phyloP scores from a whole-genome alignment of 257 asterid genomes.

The Pogostemon cablin region DNA sequence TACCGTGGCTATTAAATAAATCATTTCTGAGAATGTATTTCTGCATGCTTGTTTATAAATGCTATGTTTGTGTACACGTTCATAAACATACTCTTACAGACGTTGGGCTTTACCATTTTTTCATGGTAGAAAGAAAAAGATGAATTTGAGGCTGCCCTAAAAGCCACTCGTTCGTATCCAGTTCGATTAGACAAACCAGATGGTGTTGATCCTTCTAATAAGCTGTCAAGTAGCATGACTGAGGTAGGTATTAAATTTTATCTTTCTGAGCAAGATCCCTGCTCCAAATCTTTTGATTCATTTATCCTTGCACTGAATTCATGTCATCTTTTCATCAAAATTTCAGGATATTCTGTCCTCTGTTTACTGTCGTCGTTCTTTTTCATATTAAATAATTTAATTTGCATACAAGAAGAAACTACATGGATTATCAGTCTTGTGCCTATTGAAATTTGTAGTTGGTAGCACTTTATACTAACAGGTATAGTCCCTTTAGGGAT shows the following conservation, averaged over 20 bases:
- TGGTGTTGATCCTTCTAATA: slow-evolving; percentile 37
- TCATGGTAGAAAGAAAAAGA: slow-evolving; percentile 73
- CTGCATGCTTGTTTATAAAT: slow-evolving; percentile 20
- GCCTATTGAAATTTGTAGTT: slow-evolving; percentile 14
- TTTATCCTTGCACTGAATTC: slow-evolving; percentile 21
- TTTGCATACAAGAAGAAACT: neutral
- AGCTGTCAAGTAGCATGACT: slow-evolving; percentile 39
- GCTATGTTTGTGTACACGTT: slow-evolving; percentile 28
- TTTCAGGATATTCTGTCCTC: slow-evolving; percentile 4
- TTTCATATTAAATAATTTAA: slow-evolving; percentile 21
- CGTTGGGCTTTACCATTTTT: slow-evolving; percentile 40
- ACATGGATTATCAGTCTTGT: neutral
- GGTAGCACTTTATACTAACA: slow-evolving; percentile 36
- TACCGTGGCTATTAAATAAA: slow-evolving; percentile 30
- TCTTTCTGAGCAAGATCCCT: slow-evolving; percentile 8
- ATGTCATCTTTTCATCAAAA: slow-evolving; percentile 18
- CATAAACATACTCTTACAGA: slow-evolving; percentile 33
- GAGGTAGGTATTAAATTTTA: slow-evolving; percentile 49
- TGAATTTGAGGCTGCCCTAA: slow-evolving; percentile 64
- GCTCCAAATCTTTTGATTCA: slow-evolving; percentile 21
- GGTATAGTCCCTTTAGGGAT: slow-evolving; percentile 48
- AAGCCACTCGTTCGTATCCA: slow-evolving; percentile 50
- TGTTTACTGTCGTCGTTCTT: slow-evolving; percentile 12
- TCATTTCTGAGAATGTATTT: slow-evolving; percentile 11
- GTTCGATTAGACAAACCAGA: slow-evolving; percentile 39